Conservation (phyloP, 176 grass and related monocot species). For the Alopecurus myosuroides region DNA sequence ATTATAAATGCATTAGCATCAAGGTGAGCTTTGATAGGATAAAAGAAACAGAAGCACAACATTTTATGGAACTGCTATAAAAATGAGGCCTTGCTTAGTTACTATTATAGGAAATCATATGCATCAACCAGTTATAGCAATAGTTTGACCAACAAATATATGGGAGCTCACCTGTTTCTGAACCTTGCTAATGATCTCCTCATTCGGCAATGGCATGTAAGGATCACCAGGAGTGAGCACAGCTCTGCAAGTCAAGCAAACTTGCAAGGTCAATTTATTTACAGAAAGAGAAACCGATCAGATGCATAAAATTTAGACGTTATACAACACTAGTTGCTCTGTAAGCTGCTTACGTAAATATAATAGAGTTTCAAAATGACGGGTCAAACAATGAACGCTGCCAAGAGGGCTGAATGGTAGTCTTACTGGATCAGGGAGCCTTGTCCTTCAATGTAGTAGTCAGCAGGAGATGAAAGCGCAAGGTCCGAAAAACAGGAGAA, state of each 20-base stretch:
- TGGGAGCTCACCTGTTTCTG: conserved; percentile 67
- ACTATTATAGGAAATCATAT: neutral
- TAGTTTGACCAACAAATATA: conserved; percentile 1
- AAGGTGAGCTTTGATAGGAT: neutral
- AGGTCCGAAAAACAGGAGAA: conserved; percentile 98
- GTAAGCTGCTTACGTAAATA: neutral
- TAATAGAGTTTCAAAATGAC: neutral
- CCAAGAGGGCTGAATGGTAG: conserved; percentile 5
- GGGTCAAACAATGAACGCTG: neutral
- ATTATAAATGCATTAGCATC: conserved; percentile 7
- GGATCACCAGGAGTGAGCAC: conserved; percentile 96
- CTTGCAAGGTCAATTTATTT: neutral
- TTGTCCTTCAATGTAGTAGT: conserved; percentile 97
- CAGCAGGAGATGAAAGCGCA: conserved; percentile 89
- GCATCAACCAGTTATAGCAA: neutral
- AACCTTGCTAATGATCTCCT: conserved; percentile 81
- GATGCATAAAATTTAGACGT: neutral
- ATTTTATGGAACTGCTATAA: neutral
- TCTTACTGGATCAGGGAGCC: conserved; percentile 98
- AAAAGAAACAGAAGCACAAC: neutral
- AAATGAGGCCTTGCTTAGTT: neutral
- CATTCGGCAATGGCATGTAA: conserved; percentile 95
- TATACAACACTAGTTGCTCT: neutral
- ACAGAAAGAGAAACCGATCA: neutral
- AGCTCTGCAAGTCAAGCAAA: conserved; percentile 57